These are phyloP conservation scores for Garcia nutans DNA, from an alignment of 345 rosid species.

Conservation along the genomic window DNA sequence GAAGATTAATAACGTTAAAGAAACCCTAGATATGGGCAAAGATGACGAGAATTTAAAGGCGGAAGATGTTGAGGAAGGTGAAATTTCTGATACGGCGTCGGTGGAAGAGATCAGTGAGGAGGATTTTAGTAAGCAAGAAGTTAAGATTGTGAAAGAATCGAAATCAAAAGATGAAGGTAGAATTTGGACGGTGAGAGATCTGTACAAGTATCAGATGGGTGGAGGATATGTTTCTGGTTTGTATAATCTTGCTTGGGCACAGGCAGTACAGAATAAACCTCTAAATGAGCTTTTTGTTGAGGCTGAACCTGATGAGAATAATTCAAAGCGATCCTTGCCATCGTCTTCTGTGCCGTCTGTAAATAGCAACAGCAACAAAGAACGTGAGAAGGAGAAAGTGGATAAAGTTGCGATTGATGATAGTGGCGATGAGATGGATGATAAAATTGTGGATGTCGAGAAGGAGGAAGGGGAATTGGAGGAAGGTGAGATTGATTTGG, in stretches of 20 bases:
- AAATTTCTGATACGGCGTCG: slow-evolving; percentile 71
- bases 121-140: slow-evolving; percentile 53
- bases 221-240: slow-evolving; percentile 63
- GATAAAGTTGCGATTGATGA: slow-evolving; percentile 57
- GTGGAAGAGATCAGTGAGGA: slow-evolving; percentile 67
- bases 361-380: slow-evolving; percentile 6
- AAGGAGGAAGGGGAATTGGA: slow-evolving; percentile 95
- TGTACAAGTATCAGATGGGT: slow-evolving; percentile 52
- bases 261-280: slow-evolving; percentile 90
- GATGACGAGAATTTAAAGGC: slow-evolving; percentile 33
- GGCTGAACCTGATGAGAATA: slow-evolving; percentile 45
- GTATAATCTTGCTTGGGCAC: slow-evolving; percentile 91
- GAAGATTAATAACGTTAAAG: slow-evolving; percentile 13
- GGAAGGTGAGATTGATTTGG: slow-evolving; percentile 97
- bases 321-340: slow-evolving; percentile 39
- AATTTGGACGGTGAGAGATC: slow-evolving; percentile 88
- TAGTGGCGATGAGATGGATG: slow-evolving; percentile 51
- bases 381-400: slow-evolving; percentile 20
- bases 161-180: slow-evolving; percentile 30
- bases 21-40: slow-evolving; percentile 44
- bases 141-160: slow-evolving; percentile 30
- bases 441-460: slow-evolving; percentile 31
- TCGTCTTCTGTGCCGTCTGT: slow-evolving; percentile 43
- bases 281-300: slow-evolving; percentile 55
- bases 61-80: slow-evolving; percentile 87